Percentiles rank a stretch among this genome's conserved stretches.
These are phyloP conservation scores for Lactuca sativa DNA, from an alignment of 129 eudicot species.

Conservation along the genomic window DNA sequence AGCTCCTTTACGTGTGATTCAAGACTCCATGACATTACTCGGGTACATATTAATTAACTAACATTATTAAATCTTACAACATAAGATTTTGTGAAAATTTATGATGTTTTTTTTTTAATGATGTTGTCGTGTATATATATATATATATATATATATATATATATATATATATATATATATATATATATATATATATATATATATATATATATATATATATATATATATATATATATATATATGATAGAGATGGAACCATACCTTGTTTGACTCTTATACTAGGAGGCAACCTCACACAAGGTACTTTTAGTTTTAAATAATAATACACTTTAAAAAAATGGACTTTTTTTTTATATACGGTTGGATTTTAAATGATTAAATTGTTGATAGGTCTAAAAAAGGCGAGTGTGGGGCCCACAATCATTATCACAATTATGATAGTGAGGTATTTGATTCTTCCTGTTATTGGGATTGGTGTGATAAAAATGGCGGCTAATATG, in stretches of 20 bases:
- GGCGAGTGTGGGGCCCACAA: conserved; percentile 38
- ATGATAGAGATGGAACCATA: conserved; percentile 62
- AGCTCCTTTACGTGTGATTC: conserved; percentile 79
- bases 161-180: no score
- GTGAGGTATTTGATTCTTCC: conserved; percentile 72
- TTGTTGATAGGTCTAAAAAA: conserved; percentile 52
- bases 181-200: no score
- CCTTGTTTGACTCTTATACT: conserved; percentile 84
- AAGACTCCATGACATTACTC: conserved; percentile 61
- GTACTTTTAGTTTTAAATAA: conserved; percentile 29
- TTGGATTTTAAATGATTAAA: not conserved
- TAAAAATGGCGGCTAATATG: conserved; percentile 44
- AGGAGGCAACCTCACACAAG: conserved; percentile 88
- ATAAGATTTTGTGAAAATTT: not conserved
- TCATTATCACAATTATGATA: conserved; percentile 43
- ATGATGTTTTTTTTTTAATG: not conserved
- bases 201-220: no score
- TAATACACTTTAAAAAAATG: no score
- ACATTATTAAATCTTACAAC: not conserved
- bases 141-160: no score
- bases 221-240: no score
- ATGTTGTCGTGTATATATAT: conserved; percentile 20
- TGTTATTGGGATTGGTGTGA: conserved; percentile 59
- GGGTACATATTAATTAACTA: conserved; percentile 46
- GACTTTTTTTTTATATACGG: not conserved